A percentile compares a stretch with the other conserved stretches of the same genome.
phyloP scores from a whole-genome alignment of 164 flowering plant genomes.

The Dillenia turbinata region DNA sequence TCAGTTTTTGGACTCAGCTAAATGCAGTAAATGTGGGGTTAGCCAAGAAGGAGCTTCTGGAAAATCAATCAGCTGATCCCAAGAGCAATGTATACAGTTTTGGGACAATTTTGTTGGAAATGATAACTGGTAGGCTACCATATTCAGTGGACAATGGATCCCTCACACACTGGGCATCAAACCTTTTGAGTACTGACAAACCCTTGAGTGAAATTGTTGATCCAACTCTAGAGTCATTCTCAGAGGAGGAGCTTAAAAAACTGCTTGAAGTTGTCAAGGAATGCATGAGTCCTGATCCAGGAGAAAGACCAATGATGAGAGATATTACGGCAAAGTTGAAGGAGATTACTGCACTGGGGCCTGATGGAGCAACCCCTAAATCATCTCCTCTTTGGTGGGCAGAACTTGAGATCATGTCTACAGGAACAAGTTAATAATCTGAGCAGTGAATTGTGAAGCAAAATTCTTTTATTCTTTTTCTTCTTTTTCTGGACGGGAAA shows the following conservation, averaged over 20 bases:
- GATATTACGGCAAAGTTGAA: conserved; percentile 45
- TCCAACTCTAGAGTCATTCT: conserved; percentile 44
- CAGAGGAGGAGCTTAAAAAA: conserved; percentile 35
- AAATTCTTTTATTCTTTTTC: too few relatives aligned
- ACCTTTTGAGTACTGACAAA: conserved; percentile 22
- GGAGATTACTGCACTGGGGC: conserved; percentile 53
- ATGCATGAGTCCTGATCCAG: conserved; percentile 49
- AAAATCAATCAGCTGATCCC: conserved; percentile 19
- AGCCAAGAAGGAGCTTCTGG: conserved; percentile 20
- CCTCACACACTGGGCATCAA: conserved; percentile 34
- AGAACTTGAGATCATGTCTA: conserved; percentile 64
- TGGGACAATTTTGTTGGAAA: conserved; percentile 55
- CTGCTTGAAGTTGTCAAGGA: conserved; percentile 35
- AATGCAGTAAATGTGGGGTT: conserved; percentile 32
- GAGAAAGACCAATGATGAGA: conserved; percentile 51
- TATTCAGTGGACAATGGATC: conserved; percentile 22
- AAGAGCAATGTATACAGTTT: conserved; percentile 56
- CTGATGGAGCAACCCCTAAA: conserved; percentile 66
- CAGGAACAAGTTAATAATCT: conserved; percentile 28
- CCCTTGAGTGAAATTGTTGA: conserved; percentile 42
- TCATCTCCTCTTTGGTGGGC: conserved; percentile 86
- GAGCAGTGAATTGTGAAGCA: too few relatives aligned
- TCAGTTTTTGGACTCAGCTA: conserved; percentile 40
- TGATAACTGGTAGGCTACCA: conserved; percentile 56
- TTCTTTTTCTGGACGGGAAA: too few relatives aligned